Evolutionary conservation across 306 rosid genomes (phyloP), one percentile per base, ranked within the genome.

Genomic region (Urtica urens): DNA sequence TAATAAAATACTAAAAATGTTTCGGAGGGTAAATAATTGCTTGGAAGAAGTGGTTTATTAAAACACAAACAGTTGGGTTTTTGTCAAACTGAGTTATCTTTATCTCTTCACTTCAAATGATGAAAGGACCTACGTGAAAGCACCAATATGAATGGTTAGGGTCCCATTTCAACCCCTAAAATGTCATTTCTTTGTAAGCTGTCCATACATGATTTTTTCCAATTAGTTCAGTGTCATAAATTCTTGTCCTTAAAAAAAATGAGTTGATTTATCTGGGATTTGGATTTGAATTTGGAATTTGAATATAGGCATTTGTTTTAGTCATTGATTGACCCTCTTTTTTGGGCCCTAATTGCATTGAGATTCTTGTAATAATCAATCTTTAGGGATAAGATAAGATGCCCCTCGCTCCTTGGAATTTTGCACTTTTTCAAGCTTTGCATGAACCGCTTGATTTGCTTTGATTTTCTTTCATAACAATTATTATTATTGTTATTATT

Each of bases 71-170:
- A 51, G 66, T 57, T 55, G 31, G 62, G 55, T 42, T 60, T 58
- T 17, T 41, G 7, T 60, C 22, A 7, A 48, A 50, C 28, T 12
- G 42, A 30, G 10, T 58, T 63, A 35, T 13, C 11, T 20, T 63
- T 51, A 38, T 69, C 70, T 77, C 75, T 58, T 62, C 77, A 79
- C 74, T 79, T 77, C 77, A 74, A 79, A 79, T 86, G 84, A 85
- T 81, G 60, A 77, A 65, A 3, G 84, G 80, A n/a, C 75, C 77
- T 65, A 70, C 78, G 49, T 51, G 58, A 49, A 28, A 59, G 62
- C 55, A 21, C 49, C 72, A 35, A 62, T 66, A 48, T 66, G 54
- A 18, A 60, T 38, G 51, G 15, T 61, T 34, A 51, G 52, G 65
- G 41, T 60, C 66, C 49, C 45, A n/a, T n/a, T 54, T 56, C 29